Evolutionary conservation across 208 protist species (phyloP), one percentile per base, ranked within the genome.

Genomic region (Wallacemonas rigidus): DNA sequence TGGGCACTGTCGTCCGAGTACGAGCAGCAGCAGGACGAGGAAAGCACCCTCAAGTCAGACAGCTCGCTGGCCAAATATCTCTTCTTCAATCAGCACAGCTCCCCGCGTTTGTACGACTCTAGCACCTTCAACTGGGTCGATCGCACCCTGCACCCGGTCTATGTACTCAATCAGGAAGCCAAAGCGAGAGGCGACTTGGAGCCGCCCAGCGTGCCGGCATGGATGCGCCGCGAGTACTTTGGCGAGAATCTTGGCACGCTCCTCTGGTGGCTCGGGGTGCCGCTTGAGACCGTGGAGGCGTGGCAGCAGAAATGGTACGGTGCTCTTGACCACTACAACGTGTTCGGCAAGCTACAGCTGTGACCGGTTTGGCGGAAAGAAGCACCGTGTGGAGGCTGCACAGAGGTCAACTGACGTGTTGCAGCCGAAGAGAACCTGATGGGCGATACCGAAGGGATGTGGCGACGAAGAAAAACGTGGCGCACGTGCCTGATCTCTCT

Each of bases 201-300:
- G 73, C 67, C 83, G 55, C 76, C 83, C 36, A 71, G 81, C 9
- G 80, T 94, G 4, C 91, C 91, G 11, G 81, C 89, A 53, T 96
- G 89, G 88, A 96, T 96, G 91, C 87, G 91, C 11, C 87, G 91
- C 7, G 91, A 96, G 76, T 94, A 94, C 77, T 40, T 96, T 36
- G 85, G 83, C 2, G 77, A 96, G 61, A 96, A 96, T 50, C 14
- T 94, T 2, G 80, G 72, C 43, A 82, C 57, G 11, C 69, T 93
- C 17, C 72, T 93, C 45, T 67, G 78, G 35, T 81, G 83, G 38
- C 71, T 69, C 53, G 87, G 89, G 6, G 72, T 87, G 7, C 67
- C 81, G 1, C 79, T 91, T 35, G 81, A 85, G 47, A 82, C 60
- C 17, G 71, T 94, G 54, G 38, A 70, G 15, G 39, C 43, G 44